Percentiles rank a stretch among this genome's conserved stretches.
Conservation (phyloP, 495 filamentous ascomycete species). For the Penicillium riverlandense region DNA sequence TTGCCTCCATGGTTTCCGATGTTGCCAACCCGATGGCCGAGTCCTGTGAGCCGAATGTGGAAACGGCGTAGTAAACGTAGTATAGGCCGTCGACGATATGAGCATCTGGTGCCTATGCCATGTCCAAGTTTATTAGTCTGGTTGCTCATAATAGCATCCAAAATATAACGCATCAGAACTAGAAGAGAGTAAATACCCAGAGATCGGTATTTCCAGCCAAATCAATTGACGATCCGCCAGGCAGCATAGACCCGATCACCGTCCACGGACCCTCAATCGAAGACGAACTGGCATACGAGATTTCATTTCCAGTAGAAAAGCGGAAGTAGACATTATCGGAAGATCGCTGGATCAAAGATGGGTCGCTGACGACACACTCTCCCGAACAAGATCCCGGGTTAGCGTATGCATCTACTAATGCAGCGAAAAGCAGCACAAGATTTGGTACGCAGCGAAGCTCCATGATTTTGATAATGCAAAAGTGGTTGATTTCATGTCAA, state of each 20-base stretch:
- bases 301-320: slow-evolving; percentile 61
- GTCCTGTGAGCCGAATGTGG: slow-evolving; percentile 56
- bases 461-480: slow-evolving; percentile 1
- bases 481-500: neutral
- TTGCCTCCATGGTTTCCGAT: slow-evolving; percentile 50
- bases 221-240: slow-evolving; percentile 53
- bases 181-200: slow-evolving; percentile 45
- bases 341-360: slow-evolving; percentile 52
- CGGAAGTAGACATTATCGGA: slow-evolving; percentile 65
- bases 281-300: slow-evolving; percentile 55
- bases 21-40: slow-evolving; percentile 66
- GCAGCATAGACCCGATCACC: slow-evolving; percentile 49
- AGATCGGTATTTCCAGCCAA: slow-evolving; percentile 52
- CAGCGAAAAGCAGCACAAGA: slow-evolving; percentile 7
- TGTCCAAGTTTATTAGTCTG: neutral
- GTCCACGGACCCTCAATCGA: slow-evolving; percentile 63
- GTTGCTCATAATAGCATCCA: neutral
- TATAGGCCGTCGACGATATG: slow-evolving; percentile 48
- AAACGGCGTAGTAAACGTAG: slow-evolving; percentile 67
- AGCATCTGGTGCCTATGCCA: slow-evolving; percentile 58
- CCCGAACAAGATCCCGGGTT: slow-evolving; percentile 54
- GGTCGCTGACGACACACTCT: slow-evolving; percentile 58
- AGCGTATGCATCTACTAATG: slow-evolving; percentile 36
- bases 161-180: neutral
- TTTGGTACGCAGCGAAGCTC: neutral